phyloP scores from a whole-genome alignment of 768 basidiomycete genomes.

The Coprinellus micaceus region DNA sequence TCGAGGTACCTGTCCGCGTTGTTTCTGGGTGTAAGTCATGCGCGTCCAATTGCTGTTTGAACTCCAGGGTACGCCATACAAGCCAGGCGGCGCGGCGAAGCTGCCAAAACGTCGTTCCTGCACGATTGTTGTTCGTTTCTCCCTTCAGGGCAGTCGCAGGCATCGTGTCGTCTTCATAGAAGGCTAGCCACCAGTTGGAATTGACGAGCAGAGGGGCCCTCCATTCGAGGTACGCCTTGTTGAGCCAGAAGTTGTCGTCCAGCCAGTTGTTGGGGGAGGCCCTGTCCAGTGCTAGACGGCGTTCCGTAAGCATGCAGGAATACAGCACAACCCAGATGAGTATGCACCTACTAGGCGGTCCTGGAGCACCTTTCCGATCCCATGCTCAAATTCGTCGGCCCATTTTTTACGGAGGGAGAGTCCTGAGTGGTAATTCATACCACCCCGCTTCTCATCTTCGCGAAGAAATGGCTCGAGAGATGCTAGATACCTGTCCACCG shows the following conservation, averaged over 20 bases:
- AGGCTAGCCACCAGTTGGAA: slow-evolving; percentile 95
- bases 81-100: slow-evolving; percentile 83
- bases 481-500: slow-evolving; percentile 72
- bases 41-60: slow-evolving; percentile 59
- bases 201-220: slow-evolving; percentile 81
- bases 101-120: slow-evolving; percentile 75
- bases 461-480: slow-evolving; percentile 76
- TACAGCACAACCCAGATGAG: slow-evolving; percentile 5
- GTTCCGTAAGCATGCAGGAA: slow-evolving; percentile 18
- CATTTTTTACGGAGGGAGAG: slow-evolving; percentile 52
- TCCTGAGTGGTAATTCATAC: slow-evolving; percentile 46
- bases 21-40: slow-evolving; percentile 69
- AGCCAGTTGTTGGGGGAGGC: slow-evolving; percentile 90
- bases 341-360: slow-evolving; percentile 69
- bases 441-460: slow-evolving; percentile 65
- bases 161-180: slow-evolving; percentile 66
- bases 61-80: slow-evolving; percentile 64
- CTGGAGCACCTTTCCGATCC: slow-evolving; percentile 67
- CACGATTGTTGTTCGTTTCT: slow-evolving; percentile 34
- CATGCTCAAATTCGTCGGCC: slow-evolving; percentile 67
- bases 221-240: slow-evolving; percentile 86
- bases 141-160: slow-evolving; percentile 41
- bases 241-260: slow-evolving; percentile 88
- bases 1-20: slow-evolving; percentile 57
- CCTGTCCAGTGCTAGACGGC: slow-evolving; percentile 65